Evolutionary conservation across 2,329 filamentous ascomycete genomes (phyloP).

Genomic region (Calonectria fujianensis): DNA sequence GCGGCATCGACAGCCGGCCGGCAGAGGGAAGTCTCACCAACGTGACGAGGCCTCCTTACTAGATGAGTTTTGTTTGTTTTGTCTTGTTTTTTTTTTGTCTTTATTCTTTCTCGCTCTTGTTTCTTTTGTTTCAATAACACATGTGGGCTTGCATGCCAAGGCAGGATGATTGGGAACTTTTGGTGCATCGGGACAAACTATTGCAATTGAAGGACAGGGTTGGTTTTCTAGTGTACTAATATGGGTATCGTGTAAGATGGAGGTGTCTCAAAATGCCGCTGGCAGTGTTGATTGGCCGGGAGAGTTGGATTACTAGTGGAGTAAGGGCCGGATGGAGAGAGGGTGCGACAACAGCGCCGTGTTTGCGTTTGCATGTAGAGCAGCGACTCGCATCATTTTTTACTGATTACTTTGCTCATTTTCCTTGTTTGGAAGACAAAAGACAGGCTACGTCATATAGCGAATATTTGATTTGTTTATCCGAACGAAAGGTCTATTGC

Average conservation of each 20-base stretch:
- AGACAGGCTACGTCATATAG: constrained; percentile 20
- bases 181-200: constrained; percentile 3
- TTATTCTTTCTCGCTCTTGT: neutral
- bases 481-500: neutral
- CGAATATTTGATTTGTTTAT: constrained; percentile 23
- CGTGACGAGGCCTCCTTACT: constrained; percentile 71
- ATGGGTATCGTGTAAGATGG: constrained; percentile 17
- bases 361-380: constrained; percentile 42
- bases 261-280: constrained; percentile 18
- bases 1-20: constrained; percentile 69
- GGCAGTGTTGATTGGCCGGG: constrained; percentile 17
- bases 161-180: neutral
- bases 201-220: neutral
- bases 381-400: constrained; percentile 34
- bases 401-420: constrained; percentile 7
- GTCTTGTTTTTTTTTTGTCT: neutral
- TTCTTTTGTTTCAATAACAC: constrained; percentile 16
- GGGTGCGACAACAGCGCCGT: constrained; percentile 31
- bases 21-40: constrained; percentile 68
- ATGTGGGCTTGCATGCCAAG: constrained; percentile 11
- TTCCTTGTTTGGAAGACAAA: constrained; percentile 26
- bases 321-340: neutral
- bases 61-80: constrained; percentile 37
- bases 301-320: constrained; percentile 10
- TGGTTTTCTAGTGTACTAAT: constrained; percentile 24